These are phyloP conservation scores for Cerioporus squamosus DNA, from an alignment of 1,284 basidiomycete genomes.

Conservation along the genomic window DNA sequence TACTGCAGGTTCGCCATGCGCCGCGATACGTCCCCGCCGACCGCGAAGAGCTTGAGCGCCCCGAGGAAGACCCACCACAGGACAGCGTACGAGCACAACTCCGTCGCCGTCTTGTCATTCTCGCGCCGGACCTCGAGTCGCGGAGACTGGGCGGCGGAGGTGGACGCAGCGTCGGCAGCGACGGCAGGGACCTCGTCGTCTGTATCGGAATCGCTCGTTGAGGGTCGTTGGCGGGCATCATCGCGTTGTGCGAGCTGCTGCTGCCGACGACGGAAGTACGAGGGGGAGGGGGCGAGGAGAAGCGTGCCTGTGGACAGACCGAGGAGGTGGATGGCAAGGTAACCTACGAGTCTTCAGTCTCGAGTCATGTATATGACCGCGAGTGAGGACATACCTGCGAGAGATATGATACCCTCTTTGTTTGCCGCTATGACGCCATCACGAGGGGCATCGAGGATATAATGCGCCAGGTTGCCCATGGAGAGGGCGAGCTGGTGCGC, in stretches of 20 bases:
- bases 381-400: conserved; percentile 57
- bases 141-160: neutral
- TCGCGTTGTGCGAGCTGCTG: conserved; percentile 17
- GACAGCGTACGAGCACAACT: conserved; percentile 77
- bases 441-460: conserved; percentile 69
- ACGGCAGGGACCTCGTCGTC: conserved; percentile 17
- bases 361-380: no score
- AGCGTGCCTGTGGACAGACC: conserved; percentile 86
- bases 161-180: neutral
- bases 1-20: conserved; percentile 89
- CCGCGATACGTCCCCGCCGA: conserved; percentile 69
- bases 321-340: conserved; percentile 88
- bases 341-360: conserved; percentile 57
- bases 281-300: conserved; percentile 78
- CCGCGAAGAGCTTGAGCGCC: conserved; percentile 40
- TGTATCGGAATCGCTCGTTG: conserved; percentile 27
- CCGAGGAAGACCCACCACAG: conserved; percentile 78
- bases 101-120: conserved; percentile 73
- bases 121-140: conserved; percentile 42
- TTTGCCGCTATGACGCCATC: conserved; percentile 76
- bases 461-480: conserved; percentile 57
- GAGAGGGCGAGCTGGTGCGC: conserved; percentile 75
- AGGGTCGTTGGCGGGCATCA: conserved; percentile 13
- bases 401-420: conserved; percentile 89
- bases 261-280: conserved; percentile 57